These are phyloP conservation scores for Aspergillus awamori DNA, from an alignment of 2,329 filamentous ascomycete species.

Conservation along the genomic window DNA sequence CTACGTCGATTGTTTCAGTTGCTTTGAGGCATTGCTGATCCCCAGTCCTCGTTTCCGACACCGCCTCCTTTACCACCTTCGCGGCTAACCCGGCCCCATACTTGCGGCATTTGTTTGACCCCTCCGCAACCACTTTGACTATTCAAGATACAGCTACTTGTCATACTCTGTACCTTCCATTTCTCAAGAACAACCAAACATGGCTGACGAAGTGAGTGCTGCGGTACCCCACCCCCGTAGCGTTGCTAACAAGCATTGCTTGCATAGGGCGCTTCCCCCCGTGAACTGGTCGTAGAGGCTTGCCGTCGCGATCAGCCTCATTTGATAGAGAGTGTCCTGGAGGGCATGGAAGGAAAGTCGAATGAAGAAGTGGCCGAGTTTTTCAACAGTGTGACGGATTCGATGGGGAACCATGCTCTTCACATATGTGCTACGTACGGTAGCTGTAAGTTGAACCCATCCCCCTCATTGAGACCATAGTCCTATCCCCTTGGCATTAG, in stretches of 20 bases:
- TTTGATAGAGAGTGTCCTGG: constrained; percentile 75
- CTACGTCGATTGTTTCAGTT: background rate
- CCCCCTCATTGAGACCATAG: background rate
- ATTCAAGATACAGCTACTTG: background rate
- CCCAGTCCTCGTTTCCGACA: constrained; percentile 23
- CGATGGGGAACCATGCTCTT: constrained; percentile 84
- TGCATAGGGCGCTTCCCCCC: constrained; percentile 75
- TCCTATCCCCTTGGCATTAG: background rate
- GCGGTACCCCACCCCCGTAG: background rate
- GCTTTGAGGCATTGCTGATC: background rate
- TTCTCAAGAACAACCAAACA: constrained; percentile 24
- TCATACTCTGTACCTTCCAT: background rate
- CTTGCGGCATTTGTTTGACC: constrained; percentile 5
- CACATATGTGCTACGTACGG: constrained; percentile 86
- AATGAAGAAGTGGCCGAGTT: constrained; percentile 69
- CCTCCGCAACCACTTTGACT: background rate
- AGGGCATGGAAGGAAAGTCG: constrained; percentile 59
- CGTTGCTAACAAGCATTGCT: constrained; percentile 2
- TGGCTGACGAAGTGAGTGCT: constrained; percentile 49
- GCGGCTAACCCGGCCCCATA: background rate
- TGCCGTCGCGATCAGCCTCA: constrained; percentile 91
- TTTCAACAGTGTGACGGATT: constrained; percentile 82
- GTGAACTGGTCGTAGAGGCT: constrained; percentile 87
- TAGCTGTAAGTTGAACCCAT: constrained; percentile 68
- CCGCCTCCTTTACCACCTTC: constrained; percentile 21